Conservation (phyloP, 176 grass and related monocot species). For the Stipa capillata region DNA sequence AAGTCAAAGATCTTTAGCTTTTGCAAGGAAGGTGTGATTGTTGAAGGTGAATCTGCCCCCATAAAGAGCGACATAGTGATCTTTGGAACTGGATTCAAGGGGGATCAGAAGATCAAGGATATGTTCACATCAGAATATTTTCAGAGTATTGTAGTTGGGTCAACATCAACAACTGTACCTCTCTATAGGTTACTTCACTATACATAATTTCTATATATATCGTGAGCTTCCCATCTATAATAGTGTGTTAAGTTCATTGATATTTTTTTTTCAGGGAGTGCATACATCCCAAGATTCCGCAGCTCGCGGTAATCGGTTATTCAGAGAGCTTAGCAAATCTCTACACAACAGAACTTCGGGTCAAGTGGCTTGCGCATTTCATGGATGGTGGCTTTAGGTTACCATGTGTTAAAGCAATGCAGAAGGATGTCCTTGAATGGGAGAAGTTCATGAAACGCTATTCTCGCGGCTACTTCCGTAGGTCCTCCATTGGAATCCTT, state of each 20-base stretch:
- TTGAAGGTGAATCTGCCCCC: constrained; percentile 20
- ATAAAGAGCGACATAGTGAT: constrained; percentile 37
- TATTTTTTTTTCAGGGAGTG: constrained; percentile 29
- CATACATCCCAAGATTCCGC: constrained; percentile 47
- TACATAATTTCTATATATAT: neutral
- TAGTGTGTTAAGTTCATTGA: neutral
- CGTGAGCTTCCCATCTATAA: neutral
- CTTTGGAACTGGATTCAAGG: constrained; percentile 30
- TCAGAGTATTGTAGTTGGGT: neutral
- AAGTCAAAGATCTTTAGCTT: no score
- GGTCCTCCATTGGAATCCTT: constrained; percentile 19
- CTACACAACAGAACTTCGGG: constrained; percentile 34
- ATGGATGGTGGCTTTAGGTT: constrained; percentile 36
- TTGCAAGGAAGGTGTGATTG: no score
- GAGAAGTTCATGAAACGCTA: constrained; percentile 44
- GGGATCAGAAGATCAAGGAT: constrained; percentile 33
- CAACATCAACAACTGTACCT: constrained; percentile 27
- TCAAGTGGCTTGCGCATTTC: constrained; percentile 37
- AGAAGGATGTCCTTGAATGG: constrained; percentile 28
- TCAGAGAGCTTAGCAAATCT: constrained; percentile 40
- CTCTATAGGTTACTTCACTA: constrained; percentile 22
- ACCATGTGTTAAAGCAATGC: constrained; percentile 23
- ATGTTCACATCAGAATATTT: constrained; percentile 44
- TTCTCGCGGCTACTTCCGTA: constrained; percentile 21
- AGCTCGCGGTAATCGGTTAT: constrained; percentile 43